Percentiles rank a stretch among this genome's conserved stretches.
Conservation (phyloP, 805 yeast genomes). For the Saturnispora ahearnii region DNA sequence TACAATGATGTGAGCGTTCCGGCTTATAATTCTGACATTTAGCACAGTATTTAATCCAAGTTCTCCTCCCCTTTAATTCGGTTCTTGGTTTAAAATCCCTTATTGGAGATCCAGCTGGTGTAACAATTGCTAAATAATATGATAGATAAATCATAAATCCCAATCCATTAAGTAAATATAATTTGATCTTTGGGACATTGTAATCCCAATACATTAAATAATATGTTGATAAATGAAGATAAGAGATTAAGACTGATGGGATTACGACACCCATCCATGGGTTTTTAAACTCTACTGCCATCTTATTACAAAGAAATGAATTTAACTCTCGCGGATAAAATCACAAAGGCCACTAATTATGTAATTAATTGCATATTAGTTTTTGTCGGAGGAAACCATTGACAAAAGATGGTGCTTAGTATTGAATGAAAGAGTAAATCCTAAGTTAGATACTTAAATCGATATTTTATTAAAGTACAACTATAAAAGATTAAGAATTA, state of each 20-base stretch:
- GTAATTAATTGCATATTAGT: no score
- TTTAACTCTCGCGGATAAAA: no score
- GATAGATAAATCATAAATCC: conserved; percentile 58
- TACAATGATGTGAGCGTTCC: conserved; percentile 80
- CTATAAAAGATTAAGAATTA: no score
- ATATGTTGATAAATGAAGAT: conserved; percentile 57
- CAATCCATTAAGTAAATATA: conserved; percentile 27
- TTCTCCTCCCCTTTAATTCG: neutral
- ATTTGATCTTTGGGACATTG: conserved; percentile 29
- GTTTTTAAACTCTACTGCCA: conserved; percentile 32
- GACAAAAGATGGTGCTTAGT: no score
- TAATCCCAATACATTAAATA: conserved; percentile 42
- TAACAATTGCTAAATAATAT: conserved; percentile 58
- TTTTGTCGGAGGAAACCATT: no score
- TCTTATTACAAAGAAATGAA: neutral
- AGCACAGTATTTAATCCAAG: conserved; percentile 60
- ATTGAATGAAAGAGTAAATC: no score
- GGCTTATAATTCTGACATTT: conserved; percentile 73
- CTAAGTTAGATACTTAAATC: no score
- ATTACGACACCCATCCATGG: conserved; percentile 45
- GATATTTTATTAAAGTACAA: no score
- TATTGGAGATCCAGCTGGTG: conserved; percentile 65
- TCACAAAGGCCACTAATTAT: no score
- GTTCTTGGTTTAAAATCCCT: conserved; percentile 30
- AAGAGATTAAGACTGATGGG: conserved; percentile 52